These are phyloP conservation scores for Sordariomycetes sp. DNA, from an alignment of 2,329 filamentous ascomycete genomes.

Conservation along the genomic window DNA sequence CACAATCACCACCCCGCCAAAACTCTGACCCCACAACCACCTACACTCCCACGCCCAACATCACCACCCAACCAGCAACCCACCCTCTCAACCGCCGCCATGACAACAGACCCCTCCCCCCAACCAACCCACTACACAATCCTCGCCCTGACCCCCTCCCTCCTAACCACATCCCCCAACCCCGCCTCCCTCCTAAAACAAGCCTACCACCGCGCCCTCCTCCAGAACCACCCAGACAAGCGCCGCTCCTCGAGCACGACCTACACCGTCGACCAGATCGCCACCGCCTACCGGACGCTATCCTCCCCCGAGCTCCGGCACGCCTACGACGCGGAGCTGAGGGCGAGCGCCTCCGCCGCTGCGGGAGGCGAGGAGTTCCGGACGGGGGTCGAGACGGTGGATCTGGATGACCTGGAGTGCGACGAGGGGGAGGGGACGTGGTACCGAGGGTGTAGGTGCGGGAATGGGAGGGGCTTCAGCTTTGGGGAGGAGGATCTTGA, in stretches of 20 bases:
- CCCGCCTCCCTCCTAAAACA: conserved; percentile 38
- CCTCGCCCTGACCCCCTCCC: conserved; percentile 36
- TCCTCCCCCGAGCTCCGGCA: conserved; percentile 32
- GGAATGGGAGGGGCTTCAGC: conserved; percentile 45
- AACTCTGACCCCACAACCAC: neutral
- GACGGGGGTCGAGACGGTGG: conserved; percentile 49
- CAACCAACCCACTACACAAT: conserved; percentile 45
- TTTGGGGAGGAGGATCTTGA: conserved; percentile 47
- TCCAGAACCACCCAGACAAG: conserved; percentile 55
- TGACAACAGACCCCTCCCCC: conserved; percentile 3
- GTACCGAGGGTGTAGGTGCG: conserved; percentile 49
- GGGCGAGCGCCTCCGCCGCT: conserved; percentile 12
- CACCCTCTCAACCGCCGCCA: neutral
- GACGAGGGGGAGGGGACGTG: conserved; percentile 35
- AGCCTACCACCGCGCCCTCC: conserved; percentile 51
- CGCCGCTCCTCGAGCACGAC: conserved; percentile 6
- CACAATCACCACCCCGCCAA: neutral
- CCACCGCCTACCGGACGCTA: conserved; percentile 42
- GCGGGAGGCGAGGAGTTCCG: conserved; percentile 22
- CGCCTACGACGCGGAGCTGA: conserved; percentile 37
- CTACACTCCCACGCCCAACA: neutral
- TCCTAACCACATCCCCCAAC: conserved; percentile 29
- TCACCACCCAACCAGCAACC: neutral
- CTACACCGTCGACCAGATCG: conserved; percentile 51
- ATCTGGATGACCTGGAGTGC: conserved; percentile 49